These are phyloP conservation scores for Xerocomellus amylosporus DNA, from an alignment of 768 basidiomycete genomes.

Conservation along the genomic window DNA sequence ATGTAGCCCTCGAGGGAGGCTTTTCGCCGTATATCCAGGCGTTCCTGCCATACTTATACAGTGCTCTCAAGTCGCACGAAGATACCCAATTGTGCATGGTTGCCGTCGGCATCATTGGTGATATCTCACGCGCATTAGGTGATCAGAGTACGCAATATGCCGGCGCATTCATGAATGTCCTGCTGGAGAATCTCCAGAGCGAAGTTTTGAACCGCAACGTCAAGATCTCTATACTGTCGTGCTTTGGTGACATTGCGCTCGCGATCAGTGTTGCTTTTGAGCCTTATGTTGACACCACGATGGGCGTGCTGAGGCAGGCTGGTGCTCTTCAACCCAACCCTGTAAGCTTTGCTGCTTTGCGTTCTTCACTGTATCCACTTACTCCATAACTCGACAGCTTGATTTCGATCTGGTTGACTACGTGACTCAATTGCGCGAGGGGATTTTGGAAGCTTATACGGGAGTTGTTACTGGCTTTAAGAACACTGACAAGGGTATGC, in stretches of 20 bases:
- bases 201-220: conserved; percentile 89
- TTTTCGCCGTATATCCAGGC: conserved; percentile 84
- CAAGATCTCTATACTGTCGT: conserved; percentile 93
- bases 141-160: conserved; percentile 83
- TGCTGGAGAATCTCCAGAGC: conserved; percentile 88
- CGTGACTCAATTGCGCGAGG: conserved; percentile 84
- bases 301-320: conserved; percentile 89
- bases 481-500: conserved; percentile 70
- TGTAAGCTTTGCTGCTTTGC: conserved; percentile 42
- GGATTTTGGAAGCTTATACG: conserved; percentile 95
- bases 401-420: conserved; percentile 93
- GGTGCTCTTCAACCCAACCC: conserved; percentile 85
- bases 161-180: conserved; percentile 84
- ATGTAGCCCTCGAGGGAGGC: conserved; percentile 64
- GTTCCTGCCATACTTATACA: conserved; percentile 82
- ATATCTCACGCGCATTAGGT: conserved; percentile 92
- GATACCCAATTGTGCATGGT: conserved; percentile 96
- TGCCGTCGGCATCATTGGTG: conserved; percentile 93
- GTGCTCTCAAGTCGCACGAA: conserved; percentile 88
- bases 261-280: conserved; percentile 85
- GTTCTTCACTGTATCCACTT: neutral
- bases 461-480: conserved; percentile 92
- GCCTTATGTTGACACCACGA: conserved; percentile 86
- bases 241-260: conserved; percentile 95
- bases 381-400: conserved; percentile 41